Base-by-base conservation (phyloP, 768 basidiomycete genomes). In the Leccinum boreale region DNA sequence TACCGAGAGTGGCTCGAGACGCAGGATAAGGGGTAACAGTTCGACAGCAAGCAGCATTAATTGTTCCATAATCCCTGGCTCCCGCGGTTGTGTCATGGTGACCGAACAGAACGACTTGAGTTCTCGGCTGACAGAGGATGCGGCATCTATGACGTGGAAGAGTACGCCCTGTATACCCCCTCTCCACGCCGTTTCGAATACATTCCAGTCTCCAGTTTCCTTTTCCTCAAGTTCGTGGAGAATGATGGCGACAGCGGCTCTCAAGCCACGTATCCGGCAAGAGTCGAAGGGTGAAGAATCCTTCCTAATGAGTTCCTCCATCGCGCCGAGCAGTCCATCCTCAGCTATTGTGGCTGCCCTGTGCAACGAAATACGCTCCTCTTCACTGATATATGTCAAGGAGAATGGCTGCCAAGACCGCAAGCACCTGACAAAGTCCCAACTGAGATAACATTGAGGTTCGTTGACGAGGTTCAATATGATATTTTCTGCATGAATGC, bases 401-500 rank as follows among this genome's bases (percentile, higher is more conserved):
- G 84, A 81, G 28, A 87, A 77, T 1, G 86, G 85, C 6, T 79
- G 79, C 54, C 89, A 80, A 10, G 79, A 74, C n/a, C 84, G 75
- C 17, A 90, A 75, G 42, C 83, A 82, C 49, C 81, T 79, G 44
- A 82, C 73, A 26, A 92, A 73, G 62, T 87, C 83, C 1, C 77
- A 76, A 26, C 78, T 79, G 8, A 90, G 77, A 61, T 89, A 77
- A 17, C 84, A 79, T 14, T 69, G 77, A 7, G 90, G 88, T 45
- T 86, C 80, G 47, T 79, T 78, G 0, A 83, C 78, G 26, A 91
- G 79, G 44, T 83, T 79, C 36, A 79, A 72, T 3, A 92, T 76
- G 26, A 91, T 79, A 35, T 85, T 81, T 72, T 92, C 90, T 0
- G 85, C 86, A 44, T 88, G 77, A 31, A 85, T 79, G 2, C 84